phyloP scores from a whole-genome alignment of 2,329 filamentous ascomycete species.

The Davidsoniella australis region DNA sequence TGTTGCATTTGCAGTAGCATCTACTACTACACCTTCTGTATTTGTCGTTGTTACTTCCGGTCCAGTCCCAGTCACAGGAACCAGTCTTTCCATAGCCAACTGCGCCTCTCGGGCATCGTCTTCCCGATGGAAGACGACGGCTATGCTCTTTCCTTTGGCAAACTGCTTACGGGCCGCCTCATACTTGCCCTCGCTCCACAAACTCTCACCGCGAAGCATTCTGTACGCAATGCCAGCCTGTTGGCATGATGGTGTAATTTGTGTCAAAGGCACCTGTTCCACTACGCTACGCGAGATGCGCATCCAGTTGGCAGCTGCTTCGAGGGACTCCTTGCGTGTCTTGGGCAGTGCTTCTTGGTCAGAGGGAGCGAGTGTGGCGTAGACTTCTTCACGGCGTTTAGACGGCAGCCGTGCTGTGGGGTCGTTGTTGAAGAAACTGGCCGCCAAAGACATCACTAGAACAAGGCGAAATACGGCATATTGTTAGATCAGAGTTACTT shows the following conservation, averaged over 20 bases:
- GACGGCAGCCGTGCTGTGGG: background rate
- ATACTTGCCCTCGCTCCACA: conserved; percentile 11
- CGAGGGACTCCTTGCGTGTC: conserved; percentile 2
- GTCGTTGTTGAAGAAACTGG: conserved; percentile 11
- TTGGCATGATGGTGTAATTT: conserved; percentile 6
- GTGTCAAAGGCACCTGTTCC: conserved; percentile 1
- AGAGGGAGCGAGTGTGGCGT: conserved; percentile 6
- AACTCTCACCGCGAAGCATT: conserved; percentile 8
- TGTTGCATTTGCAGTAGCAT: no score
- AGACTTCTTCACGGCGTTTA: conserved; percentile 1
- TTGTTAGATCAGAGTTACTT: background rate
- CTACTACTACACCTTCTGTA: no score
- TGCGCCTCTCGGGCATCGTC: background rate
- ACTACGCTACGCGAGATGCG: conserved; percentile 5
- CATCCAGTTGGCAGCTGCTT: conserved; percentile 9
- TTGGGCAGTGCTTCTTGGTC: conserved; percentile 9
- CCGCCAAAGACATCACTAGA: conserved; percentile 10
- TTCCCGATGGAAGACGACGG: no score
- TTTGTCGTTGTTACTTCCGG: background rate
- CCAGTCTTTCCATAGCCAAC: conserved; percentile 1
- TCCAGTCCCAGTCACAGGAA: background rate
- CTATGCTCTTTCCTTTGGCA: background rate
- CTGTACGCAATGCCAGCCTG: conserved; percentile 5
- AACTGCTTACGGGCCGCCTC: conserved; percentile 6
- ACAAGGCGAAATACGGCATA: background rate